Evolutionary conservation across 2,329 filamentous ascomycete species (phyloP).

Genomic region (Chlorencoelia australis): DNA sequence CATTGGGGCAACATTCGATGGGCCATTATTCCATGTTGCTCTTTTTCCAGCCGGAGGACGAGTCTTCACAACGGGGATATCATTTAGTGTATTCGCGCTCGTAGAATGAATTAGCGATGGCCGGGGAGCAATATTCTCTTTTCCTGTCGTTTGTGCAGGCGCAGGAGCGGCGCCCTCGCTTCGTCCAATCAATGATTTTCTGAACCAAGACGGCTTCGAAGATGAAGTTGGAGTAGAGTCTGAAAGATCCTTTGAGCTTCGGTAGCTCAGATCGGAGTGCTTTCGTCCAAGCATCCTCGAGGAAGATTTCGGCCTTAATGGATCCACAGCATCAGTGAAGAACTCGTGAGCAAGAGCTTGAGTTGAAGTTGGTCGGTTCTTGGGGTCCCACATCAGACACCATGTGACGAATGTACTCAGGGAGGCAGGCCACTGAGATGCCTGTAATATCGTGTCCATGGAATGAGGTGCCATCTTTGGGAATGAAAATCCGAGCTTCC

Average conservation of each 20-base stretch:
- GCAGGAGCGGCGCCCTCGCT: slow-evolving; percentile 59
- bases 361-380: slow-evolving; percentile 77
- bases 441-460: slow-evolving; percentile 85
- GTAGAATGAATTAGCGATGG: slow-evolving; percentile 37
- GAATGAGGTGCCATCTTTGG: slow-evolving; percentile 98
- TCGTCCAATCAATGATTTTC: slow-evolving; percentile 81
- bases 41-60: slow-evolving; percentile 59
- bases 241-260: slow-evolving; percentile 53
- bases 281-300: slow-evolving; percentile 81
- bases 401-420: slow-evolving; percentile 92
- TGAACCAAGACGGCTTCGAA: slow-evolving; percentile 91
- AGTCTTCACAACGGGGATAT: slow-evolving; percentile 34
- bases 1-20: slow-evolving; percentile 76
- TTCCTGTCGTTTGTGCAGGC: slow-evolving; percentile 32
- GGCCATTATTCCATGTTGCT: slow-evolving; percentile 85
- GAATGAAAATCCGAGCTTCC: slow-evolving; percentile 96
- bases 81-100: slow-evolving; percentile 29
- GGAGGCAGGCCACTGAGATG: slow-evolving; percentile 83
- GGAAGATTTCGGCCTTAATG: slow-evolving; percentile 82
- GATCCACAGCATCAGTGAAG: slow-evolving; percentile 86
- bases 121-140: slow-evolving; percentile 37
- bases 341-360: slow-evolving; percentile 96
- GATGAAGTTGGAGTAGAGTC: slow-evolving; percentile 48
- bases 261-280: slow-evolving; percentile 69
- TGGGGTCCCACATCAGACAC: slow-evolving; percentile 99